Evolutionary conservation across 768 basidiomycete genomes (phyloP).

Genomic region (Suillus plorans): DNA sequence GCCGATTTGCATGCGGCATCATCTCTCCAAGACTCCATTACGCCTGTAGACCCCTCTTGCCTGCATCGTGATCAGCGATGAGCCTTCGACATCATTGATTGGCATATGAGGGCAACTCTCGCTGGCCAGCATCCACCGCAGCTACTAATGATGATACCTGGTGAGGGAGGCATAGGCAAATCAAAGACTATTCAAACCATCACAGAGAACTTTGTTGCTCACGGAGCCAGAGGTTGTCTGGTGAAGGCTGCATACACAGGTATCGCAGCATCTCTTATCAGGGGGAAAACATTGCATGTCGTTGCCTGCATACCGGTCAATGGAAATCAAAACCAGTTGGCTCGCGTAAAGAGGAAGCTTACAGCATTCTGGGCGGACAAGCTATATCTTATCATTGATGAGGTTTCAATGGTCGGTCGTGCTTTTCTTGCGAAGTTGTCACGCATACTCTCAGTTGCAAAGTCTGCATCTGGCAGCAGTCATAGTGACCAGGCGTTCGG

Average conservation of each 20-base stretch:
- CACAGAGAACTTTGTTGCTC: slow-evolving; percentile 27
- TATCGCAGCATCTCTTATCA: slow-evolving; percentile 39
- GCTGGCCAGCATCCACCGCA: slow-evolving; percentile 11
- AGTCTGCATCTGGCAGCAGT: too few species aligned
- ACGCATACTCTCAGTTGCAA: too few species aligned
- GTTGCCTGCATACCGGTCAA: slow-evolving; percentile 29
- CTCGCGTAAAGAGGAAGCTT: neutral
- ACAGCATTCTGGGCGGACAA: neutral
- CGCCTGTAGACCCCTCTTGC: too few species aligned
- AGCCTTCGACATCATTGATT: too few species aligned
- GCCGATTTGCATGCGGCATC: too few species aligned
- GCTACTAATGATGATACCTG: slow-evolving; percentile 38
- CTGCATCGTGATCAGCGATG: too few species aligned
- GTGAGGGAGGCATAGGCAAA: slow-evolving; percentile 47
- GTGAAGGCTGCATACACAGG: slow-evolving; percentile 40
- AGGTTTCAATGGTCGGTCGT: slow-evolving; percentile 25
- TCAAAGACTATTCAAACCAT: slow-evolving; percentile 39
- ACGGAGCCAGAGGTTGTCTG: slow-evolving; percentile 13
- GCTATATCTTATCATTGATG: slow-evolving; percentile 32
- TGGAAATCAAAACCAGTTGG: too few species aligned
- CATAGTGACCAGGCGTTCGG: slow-evolving; percentile 12
- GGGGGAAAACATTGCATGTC: slow-evolving; percentile 34
- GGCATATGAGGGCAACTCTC: too few species aligned
- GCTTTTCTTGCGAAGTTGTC: too few species aligned
- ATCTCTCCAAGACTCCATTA: too few species aligned